Percentiles rank a stretch among this genome's conserved stretches.
Conservation (phyloP, 768 basidiomycete genomes). For the Kwoniella dendrophila region DNA sequence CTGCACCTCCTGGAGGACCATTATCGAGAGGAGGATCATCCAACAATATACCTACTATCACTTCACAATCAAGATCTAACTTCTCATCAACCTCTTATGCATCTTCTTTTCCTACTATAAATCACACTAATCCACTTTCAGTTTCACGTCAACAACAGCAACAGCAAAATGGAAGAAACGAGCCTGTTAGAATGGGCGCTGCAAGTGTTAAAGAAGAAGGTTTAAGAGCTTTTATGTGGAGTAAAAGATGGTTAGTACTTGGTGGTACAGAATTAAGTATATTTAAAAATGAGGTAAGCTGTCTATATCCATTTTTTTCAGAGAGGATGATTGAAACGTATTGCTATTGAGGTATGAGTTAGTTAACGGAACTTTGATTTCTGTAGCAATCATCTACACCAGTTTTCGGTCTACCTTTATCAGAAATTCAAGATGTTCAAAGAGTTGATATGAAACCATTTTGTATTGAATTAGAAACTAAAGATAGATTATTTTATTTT, state of each 20-base stretch:
- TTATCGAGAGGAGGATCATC: neutral
- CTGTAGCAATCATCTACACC: slow-evolving; percentile 27
- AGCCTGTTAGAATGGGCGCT: slow-evolving; percentile 59
- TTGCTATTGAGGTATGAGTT: too few relatives aligned
- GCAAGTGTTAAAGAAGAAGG: slow-evolving; percentile 93
- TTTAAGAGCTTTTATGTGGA: slow-evolving; percentile 87
- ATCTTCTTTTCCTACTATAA: slow-evolving; percentile 36
- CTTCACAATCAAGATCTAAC: slow-evolving; percentile 15
- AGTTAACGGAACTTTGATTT: slow-evolving; percentile 1
- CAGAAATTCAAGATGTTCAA: slow-evolving; percentile 81
- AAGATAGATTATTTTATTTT: slow-evolving; percentile 81
- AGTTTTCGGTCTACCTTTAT: slow-evolving; percentile 60
- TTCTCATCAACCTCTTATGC: slow-evolving; percentile 43
- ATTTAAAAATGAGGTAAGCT: slow-evolving; percentile 86
- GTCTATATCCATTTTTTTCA: neutral
- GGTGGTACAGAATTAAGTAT: slow-evolving; percentile 76
- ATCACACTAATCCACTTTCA: slow-evolving; percentile 6
- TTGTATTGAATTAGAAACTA: slow-evolving; percentile 82
- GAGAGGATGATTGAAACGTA: too few relatives aligned
- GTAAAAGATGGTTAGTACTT: slow-evolving; percentile 84
- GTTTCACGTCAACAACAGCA: neutral
- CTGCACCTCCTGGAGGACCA: slow-evolving; percentile 29
- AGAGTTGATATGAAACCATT: slow-evolving; percentile 93
- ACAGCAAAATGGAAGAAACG: slow-evolving; percentile 13
- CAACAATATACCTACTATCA: neutral